Evolutionary conservation across 805 yeast species (phyloP), one percentile per base, ranked within the genome.

Genomic region (Kregervanrija pseudodelftensis): DNA sequence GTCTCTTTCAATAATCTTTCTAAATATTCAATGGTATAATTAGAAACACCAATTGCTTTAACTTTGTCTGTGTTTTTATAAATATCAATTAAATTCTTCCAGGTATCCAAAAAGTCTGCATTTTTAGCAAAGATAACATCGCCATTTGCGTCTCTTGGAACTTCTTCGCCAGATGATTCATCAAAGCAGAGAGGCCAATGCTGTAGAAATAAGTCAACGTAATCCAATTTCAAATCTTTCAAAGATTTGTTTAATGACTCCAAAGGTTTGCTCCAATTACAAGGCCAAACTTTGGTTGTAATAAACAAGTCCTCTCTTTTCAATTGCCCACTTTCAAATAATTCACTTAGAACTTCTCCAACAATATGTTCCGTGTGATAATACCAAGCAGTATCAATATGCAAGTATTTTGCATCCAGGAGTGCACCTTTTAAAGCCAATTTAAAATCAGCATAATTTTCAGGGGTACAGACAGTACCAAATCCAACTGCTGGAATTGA

Each of bases 61-160:
- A 70, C 68, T 42, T 68, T 68, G 65, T 68, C 67, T 8, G 76
- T 70, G 10, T 70, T 72, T 41, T 63, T 71, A 63, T 78, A 90
- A 37, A 84, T 82, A 57, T 86, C 89, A 43, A 85, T 85, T 43
- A 84, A 65, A 52, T 82, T 80, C 56, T 80, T 79, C 49, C 74
- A 76, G 13, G 91, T 90, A 36, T 79, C 77, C n/a, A 91, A 61
- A 44, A 53, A 95, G 58, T 89, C 95, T 16, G 86, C 96, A 46
- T 80, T 85, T 65, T 87, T 93, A 37, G 88, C 95, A 47, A 76
- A 77, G 51, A 77, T 76, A 14, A 86, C 43, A 11, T 64, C 57
- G 0, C 74, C 77, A 17, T 65, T 51, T 3, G 53, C 54, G 48
- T 69, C 71, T 34, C 46, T 53, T 7, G 76, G 76, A 17, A 52